These are phyloP conservation scores for Paramyrothecium sp. DNA, from an alignment of 2,329 filamentous ascomycete species.

Conservation along the genomic window DNA sequence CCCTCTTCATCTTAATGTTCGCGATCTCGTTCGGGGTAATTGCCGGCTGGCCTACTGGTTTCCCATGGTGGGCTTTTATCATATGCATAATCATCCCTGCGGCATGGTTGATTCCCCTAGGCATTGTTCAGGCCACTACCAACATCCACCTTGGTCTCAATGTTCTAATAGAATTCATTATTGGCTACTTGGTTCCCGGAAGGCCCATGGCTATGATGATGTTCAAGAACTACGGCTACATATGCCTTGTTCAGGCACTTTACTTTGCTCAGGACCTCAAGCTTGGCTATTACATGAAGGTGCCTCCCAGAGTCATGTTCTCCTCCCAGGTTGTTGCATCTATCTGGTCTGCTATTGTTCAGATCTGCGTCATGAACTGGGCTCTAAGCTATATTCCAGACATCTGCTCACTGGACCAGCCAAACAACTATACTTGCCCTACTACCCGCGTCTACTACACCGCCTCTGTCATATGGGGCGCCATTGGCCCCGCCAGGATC, in stretches of 20 bases:
- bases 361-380: slow-evolving; percentile 66
- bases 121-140: slow-evolving; percentile 60
- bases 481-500: slow-evolving; percentile 69
- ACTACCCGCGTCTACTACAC: slow-evolving; percentile 61
- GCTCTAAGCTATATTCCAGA: slow-evolving; percentile 58
- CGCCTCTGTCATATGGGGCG: slow-evolving; percentile 70
- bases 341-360: slow-evolving; percentile 61
- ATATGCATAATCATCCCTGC: slow-evolving; percentile 57
- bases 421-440: slow-evolving; percentile 57
- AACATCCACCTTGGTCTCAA: slow-evolving; percentile 66
- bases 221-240: slow-evolving; percentile 73
- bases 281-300: slow-evolving; percentile 68
- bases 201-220: slow-evolving; percentile 73
- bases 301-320: slow-evolving; percentile 60
- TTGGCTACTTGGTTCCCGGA: slow-evolving; percentile 72
- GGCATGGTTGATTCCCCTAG: slow-evolving; percentile 59
- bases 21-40: slow-evolving; percentile 54
- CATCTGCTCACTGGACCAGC: slow-evolving; percentile 55
- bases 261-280: slow-evolving; percentile 67
- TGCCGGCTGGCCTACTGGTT: slow-evolving; percentile 53
- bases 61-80: slow-evolving; percentile 56
- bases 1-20: slow-evolving; percentile 52
- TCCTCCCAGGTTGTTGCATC: slow-evolving; percentile 59
- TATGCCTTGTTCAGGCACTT: slow-evolving; percentile 66
- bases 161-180: slow-evolving; percentile 70